These are phyloP conservation scores for Metschnikowia dekortorum DNA, from an alignment of 805 yeast genomes.

Conservation along the genomic window DNA sequence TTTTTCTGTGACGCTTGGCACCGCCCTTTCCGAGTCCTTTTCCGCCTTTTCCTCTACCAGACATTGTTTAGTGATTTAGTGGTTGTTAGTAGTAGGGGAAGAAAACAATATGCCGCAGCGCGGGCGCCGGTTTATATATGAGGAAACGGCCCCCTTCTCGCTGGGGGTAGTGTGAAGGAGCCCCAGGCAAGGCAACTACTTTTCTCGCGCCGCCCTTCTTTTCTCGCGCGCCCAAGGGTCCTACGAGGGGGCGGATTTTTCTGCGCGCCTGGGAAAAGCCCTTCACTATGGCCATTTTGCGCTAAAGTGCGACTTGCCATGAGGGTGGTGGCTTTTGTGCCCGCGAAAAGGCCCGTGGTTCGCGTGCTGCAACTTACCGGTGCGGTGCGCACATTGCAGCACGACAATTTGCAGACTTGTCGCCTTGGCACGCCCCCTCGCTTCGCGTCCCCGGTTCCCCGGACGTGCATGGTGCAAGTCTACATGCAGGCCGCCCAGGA, in stretches of 20 bases:
- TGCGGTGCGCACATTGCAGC: slow-evolving; percentile 9
- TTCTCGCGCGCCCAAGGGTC: slow-evolving; percentile 5
- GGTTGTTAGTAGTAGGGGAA: slow-evolving; percentile 8
- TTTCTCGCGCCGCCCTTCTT: slow-evolving; percentile 6
- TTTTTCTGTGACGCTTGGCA: slow-evolving; percentile 99
- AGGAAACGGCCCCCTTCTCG: slow-evolving; percentile 1
- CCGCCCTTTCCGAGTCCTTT: slow-evolving; percentile 99
- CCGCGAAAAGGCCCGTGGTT: slow-evolving; percentile 6
- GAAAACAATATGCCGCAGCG: slow-evolving; percentile 4
- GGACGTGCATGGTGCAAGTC: background rate
- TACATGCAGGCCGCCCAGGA: slow-evolving; percentile 2
- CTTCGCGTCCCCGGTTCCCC: background rate
- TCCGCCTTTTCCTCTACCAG: slow-evolving; percentile 99
- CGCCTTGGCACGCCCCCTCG: background rate
- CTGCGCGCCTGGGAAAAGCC: slow-evolving; percentile 11
- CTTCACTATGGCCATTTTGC: slow-evolving; percentile 14
- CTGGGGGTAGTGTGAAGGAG: background rate
- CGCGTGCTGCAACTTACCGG: slow-evolving; percentile 12
- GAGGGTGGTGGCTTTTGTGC: slow-evolving; percentile 4
- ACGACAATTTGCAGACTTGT: slow-evolving; percentile 5
- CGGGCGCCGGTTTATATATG: slow-evolving; percentile 15
- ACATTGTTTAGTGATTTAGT: slow-evolving; percentile 50
- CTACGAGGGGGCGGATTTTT: slow-evolving; percentile 5
- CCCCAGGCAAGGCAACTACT: slow-evolving; percentile 3
- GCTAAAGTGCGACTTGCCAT: slow-evolving; percentile 1